A percentile compares a stretch with the other conserved stretches of the same genome.
phyloP scores from a whole-genome alignment of 1,139 yeast genomes.

The Kodamaea derodonti region DNA sequence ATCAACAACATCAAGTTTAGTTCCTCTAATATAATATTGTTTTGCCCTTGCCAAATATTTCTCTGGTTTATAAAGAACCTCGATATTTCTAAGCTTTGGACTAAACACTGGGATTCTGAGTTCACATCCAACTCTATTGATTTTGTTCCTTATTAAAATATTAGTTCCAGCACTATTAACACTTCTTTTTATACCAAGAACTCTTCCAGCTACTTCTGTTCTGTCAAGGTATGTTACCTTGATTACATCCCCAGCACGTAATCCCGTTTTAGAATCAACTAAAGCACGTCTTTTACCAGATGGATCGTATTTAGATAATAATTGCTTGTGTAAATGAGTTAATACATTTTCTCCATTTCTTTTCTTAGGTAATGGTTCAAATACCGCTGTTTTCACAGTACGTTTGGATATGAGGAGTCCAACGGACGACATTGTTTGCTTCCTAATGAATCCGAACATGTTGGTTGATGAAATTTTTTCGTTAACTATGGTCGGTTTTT shows the following conservation, averaged over 20 bases:
- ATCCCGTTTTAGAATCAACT: conserved; percentile 44
- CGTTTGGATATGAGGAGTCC: conserved; percentile 17
- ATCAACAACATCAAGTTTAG: conserved; percentile 71
- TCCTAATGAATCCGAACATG: conserved; percentile 16
- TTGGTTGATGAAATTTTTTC: no score
- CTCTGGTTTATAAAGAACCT: conserved; percentile 68
- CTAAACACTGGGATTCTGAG: conserved; percentile 73
- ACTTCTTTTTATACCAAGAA: conserved; percentile 67
- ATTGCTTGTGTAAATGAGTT: conserved; percentile 45
- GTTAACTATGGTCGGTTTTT: no score
- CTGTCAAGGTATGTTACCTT: conserved; percentile 70
- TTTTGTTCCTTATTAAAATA: conserved; percentile 71
- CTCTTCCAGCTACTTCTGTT: conserved; percentile 71
- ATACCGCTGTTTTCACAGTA: conserved; percentile 31
- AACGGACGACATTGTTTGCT: conserved; percentile 11
- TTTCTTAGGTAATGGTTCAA: conserved; percentile 49
- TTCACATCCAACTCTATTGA: conserved; percentile 78
- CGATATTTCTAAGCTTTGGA: conserved; percentile 72
- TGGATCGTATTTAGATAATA: conserved; percentile 62
- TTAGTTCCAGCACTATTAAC: conserved; percentile 63
- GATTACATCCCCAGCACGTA: conserved; percentile 79
- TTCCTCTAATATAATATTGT: conserved; percentile 82
- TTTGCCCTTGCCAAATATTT: conserved; percentile 70
- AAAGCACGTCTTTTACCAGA: conserved; percentile 68
- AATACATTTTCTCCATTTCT: conserved; percentile 51